Evolutionary conservation across 2,329 filamentous ascomycete genomes (phyloP), one percentile per base, ranked within the genome.

Genomic region (Byssochlamys sp.): DNA sequence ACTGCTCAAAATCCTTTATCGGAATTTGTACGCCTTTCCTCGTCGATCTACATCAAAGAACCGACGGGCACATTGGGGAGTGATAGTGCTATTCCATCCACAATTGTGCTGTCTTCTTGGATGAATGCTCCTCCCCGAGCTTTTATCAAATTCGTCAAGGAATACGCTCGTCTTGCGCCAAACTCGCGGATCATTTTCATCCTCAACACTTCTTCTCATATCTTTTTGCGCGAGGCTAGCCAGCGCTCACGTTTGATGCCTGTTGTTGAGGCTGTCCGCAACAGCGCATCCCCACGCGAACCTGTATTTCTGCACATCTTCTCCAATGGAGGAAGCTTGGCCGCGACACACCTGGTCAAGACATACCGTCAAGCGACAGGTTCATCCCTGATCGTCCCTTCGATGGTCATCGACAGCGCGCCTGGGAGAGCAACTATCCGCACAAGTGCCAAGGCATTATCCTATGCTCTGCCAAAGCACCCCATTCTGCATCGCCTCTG

Each of bases 271-370:
- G 69, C 69, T 24, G 64, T 77, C 14, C 67, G 63, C 52, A 57
- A 59, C 29, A 67, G 55, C 51, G 61, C 59, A 50, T 57, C 58
- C 60, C 59, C 64, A 26, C 58, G 65, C 54, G 62, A 62, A 67
- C 63, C 71, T 4, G 64, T 71, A 9, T 69, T 77, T 29, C 60
- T 80, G 7, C 78, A 81, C 65, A 67, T 76, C 57, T 81, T 81
- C 67, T 80, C 77, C 25, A 80, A 81, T 58, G 79, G 78, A 27
- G 79, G 79, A 14, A 66, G 73, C 24, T 70, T 73, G 54, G 74
- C 74, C 4, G 67, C 71, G 2, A 67, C 66, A 3, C 65, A 72
- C 27, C 59, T 81, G 5, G 71, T 78, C 1, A 60, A 65, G 14
- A 61, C 67, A 9, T 80, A 77, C 63, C 70, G 62, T 5, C 50